A percentile compares a stretch with the other conserved stretches of the same genome.
phyloP scores from a whole-genome alignment of 164 flowering plant genomes.

The Buxus sempervirens region DNA sequence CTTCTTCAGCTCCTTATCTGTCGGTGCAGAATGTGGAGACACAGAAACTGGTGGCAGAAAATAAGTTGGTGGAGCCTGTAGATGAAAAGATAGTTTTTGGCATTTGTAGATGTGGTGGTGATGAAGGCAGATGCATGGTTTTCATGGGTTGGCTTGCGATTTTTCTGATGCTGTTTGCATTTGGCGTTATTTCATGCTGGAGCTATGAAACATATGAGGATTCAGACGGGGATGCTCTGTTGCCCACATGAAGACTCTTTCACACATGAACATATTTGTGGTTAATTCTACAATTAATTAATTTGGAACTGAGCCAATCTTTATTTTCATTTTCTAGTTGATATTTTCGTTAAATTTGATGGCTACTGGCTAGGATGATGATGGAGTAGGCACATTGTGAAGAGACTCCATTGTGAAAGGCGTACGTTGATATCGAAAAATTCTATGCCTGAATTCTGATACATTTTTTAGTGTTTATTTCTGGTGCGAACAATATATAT shows the following conservation, averaged over 20 bases:
- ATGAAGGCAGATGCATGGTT: constrained; percentile 19
- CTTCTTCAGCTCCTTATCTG: not conserved
- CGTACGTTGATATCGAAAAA: no score
- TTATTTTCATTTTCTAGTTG: no score
- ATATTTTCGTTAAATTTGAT: no score
- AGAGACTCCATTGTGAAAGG: no score
- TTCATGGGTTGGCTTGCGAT: constrained; percentile 20
- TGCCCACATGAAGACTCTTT: constrained; percentile 19
- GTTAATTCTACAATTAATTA: no score
- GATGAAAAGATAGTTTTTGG: not conserved
- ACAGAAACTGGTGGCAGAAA: not conserved
- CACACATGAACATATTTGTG: no score
- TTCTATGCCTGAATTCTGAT: no score
- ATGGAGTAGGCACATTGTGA: no score
- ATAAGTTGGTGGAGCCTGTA: not conserved
- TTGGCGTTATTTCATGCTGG: constrained; percentile 15
- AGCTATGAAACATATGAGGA: constrained; percentile 7
- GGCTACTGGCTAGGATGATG: no score
- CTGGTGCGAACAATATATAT: no score
- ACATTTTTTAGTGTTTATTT: no score
- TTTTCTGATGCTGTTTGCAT: constrained; percentile 18
- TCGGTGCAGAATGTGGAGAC: not conserved
- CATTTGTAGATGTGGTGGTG: not conserved
- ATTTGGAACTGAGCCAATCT: no score
- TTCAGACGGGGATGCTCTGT: not conserved